Evolutionary conservation across 2,329 filamentous ascomycete genomes (phyloP).

Genomic region (Lachnellula willkommii): DNA sequence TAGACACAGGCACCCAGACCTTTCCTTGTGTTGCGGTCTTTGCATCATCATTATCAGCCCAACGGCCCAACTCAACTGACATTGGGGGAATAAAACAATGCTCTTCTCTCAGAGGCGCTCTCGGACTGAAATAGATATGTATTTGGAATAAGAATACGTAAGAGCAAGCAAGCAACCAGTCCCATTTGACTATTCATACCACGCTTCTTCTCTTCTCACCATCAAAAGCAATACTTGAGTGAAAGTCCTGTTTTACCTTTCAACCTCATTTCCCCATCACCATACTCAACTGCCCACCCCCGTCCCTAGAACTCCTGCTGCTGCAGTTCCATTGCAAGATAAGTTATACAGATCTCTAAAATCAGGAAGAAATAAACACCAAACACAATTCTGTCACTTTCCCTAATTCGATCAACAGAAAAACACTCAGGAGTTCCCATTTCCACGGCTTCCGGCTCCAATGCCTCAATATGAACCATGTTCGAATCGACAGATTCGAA

Average conservation of each 20-base stretch:
- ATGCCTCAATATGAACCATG: neutral
- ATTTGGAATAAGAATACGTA: no score
- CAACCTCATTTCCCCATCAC: neutral
- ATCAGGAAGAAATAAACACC: neutral
- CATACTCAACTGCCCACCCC: no score
- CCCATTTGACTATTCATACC: neutral
- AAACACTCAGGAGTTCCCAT: neutral
- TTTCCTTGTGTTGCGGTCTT: no score
- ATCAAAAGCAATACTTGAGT: neutral
- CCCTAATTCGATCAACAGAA: neutral
- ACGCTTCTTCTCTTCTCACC: neutral
- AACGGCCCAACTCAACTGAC: no score
- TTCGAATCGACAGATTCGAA: neutral
- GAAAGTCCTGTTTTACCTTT: conserved; percentile 1
- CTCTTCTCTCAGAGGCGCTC: no score
- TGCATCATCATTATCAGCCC: no score
- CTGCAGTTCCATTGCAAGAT: neutral
- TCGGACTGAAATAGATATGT: no score
- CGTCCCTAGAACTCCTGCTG: no score
- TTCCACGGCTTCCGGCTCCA: no score
- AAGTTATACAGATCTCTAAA: neutral
- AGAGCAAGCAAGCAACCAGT: neutral
- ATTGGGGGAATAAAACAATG: no score
- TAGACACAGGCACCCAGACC: no score
- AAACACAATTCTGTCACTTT: neutral